Conservation (phyloP, 371 early-diverging fungal genomes). For the Coemansia sp. region DNA sequence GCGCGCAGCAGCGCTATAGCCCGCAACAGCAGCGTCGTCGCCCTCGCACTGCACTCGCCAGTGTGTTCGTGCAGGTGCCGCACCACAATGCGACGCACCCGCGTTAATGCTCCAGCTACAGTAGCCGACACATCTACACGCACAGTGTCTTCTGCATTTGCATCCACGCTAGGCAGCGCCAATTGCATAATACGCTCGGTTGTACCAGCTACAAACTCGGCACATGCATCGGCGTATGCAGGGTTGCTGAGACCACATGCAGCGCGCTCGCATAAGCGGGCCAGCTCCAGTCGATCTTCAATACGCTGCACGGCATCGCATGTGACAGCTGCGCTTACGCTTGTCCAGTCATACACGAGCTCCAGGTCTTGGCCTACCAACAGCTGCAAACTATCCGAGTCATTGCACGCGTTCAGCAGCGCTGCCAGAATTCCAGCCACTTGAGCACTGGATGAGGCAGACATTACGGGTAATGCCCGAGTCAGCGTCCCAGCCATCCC, state of each 20-base stretch:
- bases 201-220: slow-evolving; percentile 29
- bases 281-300: slow-evolving; percentile 29
- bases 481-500: slow-evolving; percentile 19
- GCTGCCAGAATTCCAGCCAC: not conserved
- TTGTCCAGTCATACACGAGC: slow-evolving; percentile 19
- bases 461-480: not conserved
- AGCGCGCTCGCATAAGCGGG: slow-evolving; percentile 23
- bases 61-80: slow-evolving; percentile 8
- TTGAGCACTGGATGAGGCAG: too few relatives aligned
- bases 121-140: slow-evolving; percentile 21
- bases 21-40: slow-evolving; percentile 17
- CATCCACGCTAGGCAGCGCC: slow-evolving; percentile 13
- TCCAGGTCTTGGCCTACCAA: slow-evolving; percentile 26
- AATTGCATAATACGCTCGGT: slow-evolving; percentile 33
- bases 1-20: slow-evolving; percentile 11
- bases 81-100: slow-evolving; percentile 4
- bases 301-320: not conserved
- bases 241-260: slow-evolving; percentile 1
- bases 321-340: slow-evolving; percentile 10
- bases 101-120: slow-evolving; percentile 1
- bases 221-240: slow-evolving; percentile 12
- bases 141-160: not conserved
- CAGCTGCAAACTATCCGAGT: not conserved
- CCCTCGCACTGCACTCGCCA: not conserved
- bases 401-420: not conserved